These are phyloP conservation scores for Camelina sativa DNA, from an alignment of 345 rosid species.

Conservation along the genomic window DNA sequence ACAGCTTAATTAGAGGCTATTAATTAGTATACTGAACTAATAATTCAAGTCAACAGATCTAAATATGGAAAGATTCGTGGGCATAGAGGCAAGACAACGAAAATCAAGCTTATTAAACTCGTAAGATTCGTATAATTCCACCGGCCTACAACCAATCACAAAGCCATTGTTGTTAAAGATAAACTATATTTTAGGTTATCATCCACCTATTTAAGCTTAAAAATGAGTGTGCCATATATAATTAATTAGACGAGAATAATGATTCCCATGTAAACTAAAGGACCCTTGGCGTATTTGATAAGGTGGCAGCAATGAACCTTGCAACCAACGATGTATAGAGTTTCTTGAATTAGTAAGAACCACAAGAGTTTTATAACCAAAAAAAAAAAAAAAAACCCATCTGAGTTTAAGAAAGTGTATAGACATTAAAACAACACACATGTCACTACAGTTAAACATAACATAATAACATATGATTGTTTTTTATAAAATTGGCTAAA, in stretches of 20 bases:
- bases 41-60: conserved; percentile 38
- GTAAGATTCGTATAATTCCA: conserved; percentile 37
- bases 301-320: conserved; percentile 18
- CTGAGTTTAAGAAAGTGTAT: background rate
- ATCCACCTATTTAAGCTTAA: conserved; percentile 8
- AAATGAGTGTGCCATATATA: background rate
- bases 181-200: background rate
- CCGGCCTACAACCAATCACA: conserved; percentile 38
- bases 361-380: background rate
- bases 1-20: background rate
- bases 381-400: no score
- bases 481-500: no score
- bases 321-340: background rate
- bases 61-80: conserved; percentile 36
- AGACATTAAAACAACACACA: conserved; percentile 7
- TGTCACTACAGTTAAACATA: conserved; percentile 15
- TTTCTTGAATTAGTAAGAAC: conserved; percentile 31
- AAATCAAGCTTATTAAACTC: conserved; percentile 37
- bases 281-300: conserved; percentile 33
- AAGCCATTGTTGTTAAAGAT: background rate
- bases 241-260: conserved; percentile 7
- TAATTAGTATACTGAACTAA: conserved; percentile 17
- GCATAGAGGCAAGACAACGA: conserved; percentile 34
- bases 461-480: background rate
- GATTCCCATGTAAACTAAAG: conserved; percentile 6